Conservation (phyloP, 768 basidiomycete genomes). For the Lactifluus subvellereus region DNA sequence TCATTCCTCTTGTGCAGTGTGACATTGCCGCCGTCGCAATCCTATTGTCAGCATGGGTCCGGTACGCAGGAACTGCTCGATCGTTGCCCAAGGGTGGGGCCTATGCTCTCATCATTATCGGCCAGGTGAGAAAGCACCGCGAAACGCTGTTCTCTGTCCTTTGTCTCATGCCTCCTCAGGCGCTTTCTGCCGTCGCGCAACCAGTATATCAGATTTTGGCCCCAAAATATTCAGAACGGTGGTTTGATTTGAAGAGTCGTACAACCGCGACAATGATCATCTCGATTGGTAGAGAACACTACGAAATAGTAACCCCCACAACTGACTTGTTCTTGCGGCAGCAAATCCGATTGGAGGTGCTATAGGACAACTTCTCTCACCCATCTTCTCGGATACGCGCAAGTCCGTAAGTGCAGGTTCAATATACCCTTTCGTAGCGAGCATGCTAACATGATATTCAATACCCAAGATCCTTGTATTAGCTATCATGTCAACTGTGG, state of each 20-base stretch:
- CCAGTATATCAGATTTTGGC: conserved; percentile 73
- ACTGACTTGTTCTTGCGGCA: conserved; percentile 26
- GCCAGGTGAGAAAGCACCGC: conserved; percentile 45
- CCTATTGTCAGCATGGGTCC: conserved; percentile 66
- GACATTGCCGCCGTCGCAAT: conserved; percentile 50
- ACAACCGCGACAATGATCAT: conserved; percentile 72
- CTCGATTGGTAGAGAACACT: conserved; percentile 34
- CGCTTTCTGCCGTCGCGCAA: conserved; percentile 59
- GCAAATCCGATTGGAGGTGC: conserved; percentile 74
- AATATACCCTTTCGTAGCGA: background rate
- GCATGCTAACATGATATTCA: background rate
- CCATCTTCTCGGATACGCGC: conserved; percentile 44
- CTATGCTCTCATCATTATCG: conserved; percentile 63
- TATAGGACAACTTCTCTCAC: conserved; percentile 66
- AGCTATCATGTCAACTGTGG: conserved; percentile 63
- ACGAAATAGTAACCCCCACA: too few relatives aligned
- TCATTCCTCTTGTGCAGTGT: conserved; percentile 40
- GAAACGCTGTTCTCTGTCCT: background rate
- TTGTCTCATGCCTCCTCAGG: conserved; percentile 32
- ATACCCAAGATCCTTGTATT: conserved; percentile 59
- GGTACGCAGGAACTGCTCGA: conserved; percentile 63
- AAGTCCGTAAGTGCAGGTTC: conserved; percentile 42
- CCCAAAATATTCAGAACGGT: conserved; percentile 75
- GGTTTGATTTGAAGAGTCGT: conserved; percentile 72
- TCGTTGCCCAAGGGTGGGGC: conserved; percentile 46